Conservation (phyloP, 2,329 filamentous ascomycete species). For the Trichoderma koningii region DNA sequence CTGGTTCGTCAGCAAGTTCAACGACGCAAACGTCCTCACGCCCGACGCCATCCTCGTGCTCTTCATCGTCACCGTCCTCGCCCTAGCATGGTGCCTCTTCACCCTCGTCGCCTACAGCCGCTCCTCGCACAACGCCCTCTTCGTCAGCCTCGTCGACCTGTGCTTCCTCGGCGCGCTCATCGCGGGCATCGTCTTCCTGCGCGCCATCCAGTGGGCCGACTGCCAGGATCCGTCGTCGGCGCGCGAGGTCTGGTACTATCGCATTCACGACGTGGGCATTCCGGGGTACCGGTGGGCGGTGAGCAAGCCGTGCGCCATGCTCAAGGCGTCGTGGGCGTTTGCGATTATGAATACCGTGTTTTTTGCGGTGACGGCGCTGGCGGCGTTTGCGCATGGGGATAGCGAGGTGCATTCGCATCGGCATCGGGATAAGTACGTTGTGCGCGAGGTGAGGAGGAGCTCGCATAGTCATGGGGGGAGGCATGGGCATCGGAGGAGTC, state of each 20-base stretch:
- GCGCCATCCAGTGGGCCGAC: conserved; percentile 62
- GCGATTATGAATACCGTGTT: conserved; percentile 85
- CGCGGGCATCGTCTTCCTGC: conserved; percentile 61
- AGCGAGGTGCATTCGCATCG: conserved; percentile 42
- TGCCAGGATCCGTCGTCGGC: conserved; percentile 62
- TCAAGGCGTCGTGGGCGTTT: conserved; percentile 87
- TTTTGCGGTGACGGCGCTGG: conserved; percentile 74
- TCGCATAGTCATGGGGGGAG: conserved; percentile 45
- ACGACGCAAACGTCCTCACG: conserved; percentile 57
- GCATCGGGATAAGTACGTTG: conserved; percentile 32
- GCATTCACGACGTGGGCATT: conserved; percentile 63
- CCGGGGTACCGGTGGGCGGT: conserved; percentile 55
- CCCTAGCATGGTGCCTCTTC: conserved; percentile 63
- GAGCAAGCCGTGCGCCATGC: conserved; percentile 83
- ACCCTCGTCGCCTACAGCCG: conserved; percentile 69
- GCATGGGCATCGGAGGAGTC: conserved; percentile 47
- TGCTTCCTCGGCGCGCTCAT: conserved; percentile 66
- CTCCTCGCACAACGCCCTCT: conserved; percentile 59
- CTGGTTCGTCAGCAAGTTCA: conserved; percentile 65
- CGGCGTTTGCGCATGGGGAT: conserved; percentile 64
- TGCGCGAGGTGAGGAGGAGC: conserved; percentile 25
- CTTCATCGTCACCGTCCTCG: conserved; percentile 68
- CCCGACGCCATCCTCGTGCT: conserved; percentile 65
- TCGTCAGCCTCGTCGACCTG: conserved; percentile 62
- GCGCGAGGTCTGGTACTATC: conserved; percentile 54